A percentile compares a stretch with the other conserved stretches of the same genome.
Conservation (phyloP, 2,329 filamentous ascomycete species). For the Xylariaceae sp. region DNA sequence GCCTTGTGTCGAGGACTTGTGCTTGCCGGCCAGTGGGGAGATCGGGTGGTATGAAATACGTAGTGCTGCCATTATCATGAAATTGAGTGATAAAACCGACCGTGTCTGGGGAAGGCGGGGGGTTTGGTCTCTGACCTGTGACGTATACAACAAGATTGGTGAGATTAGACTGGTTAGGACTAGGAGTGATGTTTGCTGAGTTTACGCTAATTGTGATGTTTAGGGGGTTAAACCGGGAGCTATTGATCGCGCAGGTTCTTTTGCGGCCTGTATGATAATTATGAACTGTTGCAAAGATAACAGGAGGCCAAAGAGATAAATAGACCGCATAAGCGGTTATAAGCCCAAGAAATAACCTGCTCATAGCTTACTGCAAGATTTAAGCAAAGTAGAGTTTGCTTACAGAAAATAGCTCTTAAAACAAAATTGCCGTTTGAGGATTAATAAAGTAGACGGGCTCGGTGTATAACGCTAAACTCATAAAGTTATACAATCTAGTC, state of each 20-base stretch:
- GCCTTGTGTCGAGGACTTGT: neutral
- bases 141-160: neutral
- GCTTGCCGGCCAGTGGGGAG: neutral
- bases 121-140: neutral
- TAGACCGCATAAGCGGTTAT: no score
- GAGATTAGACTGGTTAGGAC: neutral
- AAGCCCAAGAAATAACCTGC: no score
- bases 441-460: neutral
- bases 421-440: no score
- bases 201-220: neutral
- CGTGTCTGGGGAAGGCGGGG: neutral
- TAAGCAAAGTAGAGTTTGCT: no score
- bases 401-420: neutral
- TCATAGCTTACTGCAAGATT: no score
- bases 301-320: no score
- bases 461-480: neutral
- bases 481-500: no score
- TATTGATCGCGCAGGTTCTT: no score
- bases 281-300: no score
- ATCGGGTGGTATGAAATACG: neutral
- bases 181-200: neutral
- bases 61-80: neutral
- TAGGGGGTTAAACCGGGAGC: no score
- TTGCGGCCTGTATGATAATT: no score
- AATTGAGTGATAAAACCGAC: neutral